phyloP scores from a whole-genome alignment of 2,329 filamentous ascomycete species.

The Alternaria hordeiaustralica region DNA sequence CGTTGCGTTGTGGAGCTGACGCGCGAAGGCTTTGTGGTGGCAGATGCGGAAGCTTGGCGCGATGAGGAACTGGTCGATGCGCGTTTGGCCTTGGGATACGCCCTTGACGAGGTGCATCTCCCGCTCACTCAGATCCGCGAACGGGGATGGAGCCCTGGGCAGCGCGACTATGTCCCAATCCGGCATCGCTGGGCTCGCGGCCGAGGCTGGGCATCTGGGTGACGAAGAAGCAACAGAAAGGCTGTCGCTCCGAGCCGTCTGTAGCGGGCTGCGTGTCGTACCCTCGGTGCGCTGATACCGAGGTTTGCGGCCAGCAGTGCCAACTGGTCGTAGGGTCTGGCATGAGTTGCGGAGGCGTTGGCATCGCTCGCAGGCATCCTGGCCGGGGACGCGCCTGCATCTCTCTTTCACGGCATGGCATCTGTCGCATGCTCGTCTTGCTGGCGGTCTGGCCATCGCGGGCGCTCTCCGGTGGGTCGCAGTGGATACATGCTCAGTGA shows the following conservation, averaged over 20 bases:
- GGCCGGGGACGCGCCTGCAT: slow-evolving; percentile 6
- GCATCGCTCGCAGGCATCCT: slow-evolving; percentile 13
- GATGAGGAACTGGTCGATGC: slow-evolving; percentile 9
- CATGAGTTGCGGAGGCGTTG: slow-evolving; percentile 6
- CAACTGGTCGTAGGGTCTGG: slow-evolving; percentile 8
- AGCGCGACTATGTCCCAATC: neutral
- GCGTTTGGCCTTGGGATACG: slow-evolving; percentile 4
- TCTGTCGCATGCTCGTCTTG: slow-evolving; percentile 10
- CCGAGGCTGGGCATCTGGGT: neutral
- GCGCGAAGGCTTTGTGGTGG: slow-evolving; percentile 10
- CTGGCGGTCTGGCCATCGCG: slow-evolving; percentile 9
- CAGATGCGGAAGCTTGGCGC: slow-evolving; percentile 4
- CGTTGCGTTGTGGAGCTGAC: slow-evolving; percentile 3
- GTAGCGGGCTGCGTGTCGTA: neutral
- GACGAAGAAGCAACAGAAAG: neutral
- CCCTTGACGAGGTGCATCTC: slow-evolving; percentile 6
- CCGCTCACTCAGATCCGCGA: slow-evolving; percentile 2
- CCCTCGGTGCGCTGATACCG: slow-evolving; percentile 5
- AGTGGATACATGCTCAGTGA: slow-evolving; percentile 6
- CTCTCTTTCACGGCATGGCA: slow-evolving; percentile 14
- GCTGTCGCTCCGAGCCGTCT: neutral
- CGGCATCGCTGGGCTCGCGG: neutral
- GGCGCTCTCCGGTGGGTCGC: slow-evolving; percentile 1
- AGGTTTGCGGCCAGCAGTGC: slow-evolving; percentile 11
- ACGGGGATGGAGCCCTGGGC: neutral